Percentiles rank a stretch among this genome's conserved stretches.
Evolutionary conservation across 768 basidiomycete genomes (phyloP).

Genomic region (Pulveroboletus sp.): DNA sequence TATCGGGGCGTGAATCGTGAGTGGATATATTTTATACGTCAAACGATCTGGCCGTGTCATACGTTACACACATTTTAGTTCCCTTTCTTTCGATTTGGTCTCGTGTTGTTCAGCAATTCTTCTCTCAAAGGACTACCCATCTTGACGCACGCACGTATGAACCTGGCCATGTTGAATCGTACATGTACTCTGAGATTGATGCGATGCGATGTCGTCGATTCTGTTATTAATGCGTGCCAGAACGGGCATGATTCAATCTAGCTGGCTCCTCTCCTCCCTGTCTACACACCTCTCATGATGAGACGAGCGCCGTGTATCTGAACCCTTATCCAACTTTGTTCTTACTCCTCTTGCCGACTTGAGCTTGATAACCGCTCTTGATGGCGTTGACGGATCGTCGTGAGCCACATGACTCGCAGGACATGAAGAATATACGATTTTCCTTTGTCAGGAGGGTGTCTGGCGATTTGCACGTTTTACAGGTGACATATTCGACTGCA

Average conservation of each 20-base stretch:
- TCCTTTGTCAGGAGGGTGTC: conserved; percentile 96
- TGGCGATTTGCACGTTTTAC: conserved; percentile 99
- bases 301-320: background rate
- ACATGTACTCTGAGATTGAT: conserved; percentile 21
- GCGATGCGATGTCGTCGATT: conserved; percentile 15
- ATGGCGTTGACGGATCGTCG: conserved; percentile 90
- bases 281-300: background rate
- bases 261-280: background rate
- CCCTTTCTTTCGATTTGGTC: background rate
- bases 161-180: conserved; percentile 6
- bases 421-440: conserved; percentile 98
- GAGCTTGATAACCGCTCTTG: conserved; percentile 98
- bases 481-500: conserved; percentile 95
- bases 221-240: conserved; percentile 9
- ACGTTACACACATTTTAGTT: conserved; percentile 18
- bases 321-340: conserved; percentile 60
- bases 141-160: conserved; percentile 8
- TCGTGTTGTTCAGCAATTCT: conserved; percentile 9
- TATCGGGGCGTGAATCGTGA: conserved; percentile 29
- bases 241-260: conserved; percentile 1
- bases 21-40: background rate
- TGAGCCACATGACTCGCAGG: conserved; percentile 87
- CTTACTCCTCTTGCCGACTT: conserved; percentile 84
- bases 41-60: conserved; percentile 1
- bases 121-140: background rate